Conservation (phyloP, 305 asterid species). For the Fraxinus dipetala region DNA sequence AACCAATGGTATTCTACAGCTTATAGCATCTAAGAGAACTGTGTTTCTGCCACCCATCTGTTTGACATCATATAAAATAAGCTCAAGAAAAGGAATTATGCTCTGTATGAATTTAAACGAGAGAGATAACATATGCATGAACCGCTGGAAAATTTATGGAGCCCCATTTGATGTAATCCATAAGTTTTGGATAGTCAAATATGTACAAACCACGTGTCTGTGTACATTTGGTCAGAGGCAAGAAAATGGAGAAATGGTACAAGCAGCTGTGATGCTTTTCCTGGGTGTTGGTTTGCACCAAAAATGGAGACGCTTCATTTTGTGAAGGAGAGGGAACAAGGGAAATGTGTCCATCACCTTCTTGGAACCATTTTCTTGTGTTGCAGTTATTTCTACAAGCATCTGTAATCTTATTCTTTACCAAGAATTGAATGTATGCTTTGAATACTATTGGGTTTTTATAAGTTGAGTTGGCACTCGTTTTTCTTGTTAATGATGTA, state of each 20-base stretch:
- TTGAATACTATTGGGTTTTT: neutral
- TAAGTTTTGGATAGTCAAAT: neutral
- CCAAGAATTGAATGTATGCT: neutral
- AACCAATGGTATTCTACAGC: constrained; percentile 93
- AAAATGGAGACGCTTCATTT: neutral
- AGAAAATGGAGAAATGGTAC: neutral
- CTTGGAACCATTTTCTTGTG: neutral
- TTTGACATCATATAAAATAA: neutral
- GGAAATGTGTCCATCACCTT: neutral
- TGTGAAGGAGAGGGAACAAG: neutral
- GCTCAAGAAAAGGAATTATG: neutral
- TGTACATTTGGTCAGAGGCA: neutral
- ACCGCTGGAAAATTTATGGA: neutral
- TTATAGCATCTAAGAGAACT: constrained; percentile 85
- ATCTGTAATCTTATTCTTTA: neutral
- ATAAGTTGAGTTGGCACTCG: neutral
- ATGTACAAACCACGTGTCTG: neutral
- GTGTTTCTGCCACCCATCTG: constrained; percentile 99
- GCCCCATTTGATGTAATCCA: neutral
- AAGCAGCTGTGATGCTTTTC: neutral
- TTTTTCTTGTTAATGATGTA: neutral
- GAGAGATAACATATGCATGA: neutral
- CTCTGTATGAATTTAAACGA: neutral
- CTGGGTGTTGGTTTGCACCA: neutral
- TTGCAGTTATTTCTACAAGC: neutral